Percentiles rank a stretch among this genome's conserved stretches.
Conservation (phyloP, 768 basidiomycete species). For the Gelatoporia subvermispora region DNA sequence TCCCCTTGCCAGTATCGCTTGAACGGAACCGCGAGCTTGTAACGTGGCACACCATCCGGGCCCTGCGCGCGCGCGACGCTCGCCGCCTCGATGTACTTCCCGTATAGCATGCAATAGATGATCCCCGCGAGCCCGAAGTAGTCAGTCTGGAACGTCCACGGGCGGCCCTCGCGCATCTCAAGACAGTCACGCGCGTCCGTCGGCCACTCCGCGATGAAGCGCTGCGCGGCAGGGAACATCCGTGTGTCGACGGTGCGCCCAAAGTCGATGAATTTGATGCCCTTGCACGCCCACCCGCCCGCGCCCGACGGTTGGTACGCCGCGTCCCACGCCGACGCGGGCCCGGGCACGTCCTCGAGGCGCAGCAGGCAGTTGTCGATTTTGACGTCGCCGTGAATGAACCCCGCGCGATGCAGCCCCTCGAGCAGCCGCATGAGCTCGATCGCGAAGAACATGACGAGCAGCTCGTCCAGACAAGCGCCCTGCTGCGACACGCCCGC, state of each 20-base stretch:
- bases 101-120: slow-evolving; percentile 93
- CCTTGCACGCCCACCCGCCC: slow-evolving; percentile 83
- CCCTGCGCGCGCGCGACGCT: slow-evolving; percentile 38
- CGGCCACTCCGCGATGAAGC: slow-evolving; percentile 83
- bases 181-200: slow-evolving; percentile 89
- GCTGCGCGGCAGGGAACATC: slow-evolving; percentile 75
- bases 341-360: slow-evolving; percentile 76
- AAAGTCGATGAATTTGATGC: slow-evolving; percentile 93
- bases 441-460: slow-evolving; percentile 92
- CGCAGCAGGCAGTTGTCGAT: slow-evolving; percentile 98
- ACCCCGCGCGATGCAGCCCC: slow-evolving; percentile 72
- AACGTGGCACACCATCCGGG: slow-evolving; percentile 31
- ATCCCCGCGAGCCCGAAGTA: slow-evolving; percentile 96
- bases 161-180: slow-evolving; percentile 75
- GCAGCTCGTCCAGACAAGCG: slow-evolving; percentile 83
- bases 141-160: slow-evolving; percentile 95
- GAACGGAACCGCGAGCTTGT: slow-evolving; percentile 72
- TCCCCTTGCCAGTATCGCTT: slow-evolving; percentile 95
- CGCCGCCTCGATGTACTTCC: slow-evolving; percentile 86
- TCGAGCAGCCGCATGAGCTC: slow-evolving; percentile 84
- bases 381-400: slow-evolving; percentile 98
- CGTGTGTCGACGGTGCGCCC: slow-evolving; percentile 89
- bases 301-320: slow-evolving; percentile 76
- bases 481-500: slow-evolving; percentile 78
- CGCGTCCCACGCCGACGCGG: slow-evolving; percentile 62